Base-by-base conservation (phyloP, 1,284 basidiomycete genomes). In the Puccinia novopanici region DNA sequence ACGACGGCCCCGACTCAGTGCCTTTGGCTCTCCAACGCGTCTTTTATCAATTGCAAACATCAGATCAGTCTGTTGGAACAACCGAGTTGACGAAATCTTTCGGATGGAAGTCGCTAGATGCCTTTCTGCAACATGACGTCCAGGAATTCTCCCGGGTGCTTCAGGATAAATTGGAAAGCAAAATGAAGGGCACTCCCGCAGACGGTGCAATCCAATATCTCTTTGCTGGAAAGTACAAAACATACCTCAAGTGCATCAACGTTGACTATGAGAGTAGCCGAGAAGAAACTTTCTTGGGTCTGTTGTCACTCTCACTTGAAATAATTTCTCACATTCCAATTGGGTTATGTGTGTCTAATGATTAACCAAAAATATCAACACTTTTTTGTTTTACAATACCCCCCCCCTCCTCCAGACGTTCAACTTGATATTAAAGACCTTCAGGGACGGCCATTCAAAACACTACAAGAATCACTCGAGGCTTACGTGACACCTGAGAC, bases 91-190 rank as follows among this genome's bases (percentile, higher is more conserved):
- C 97, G 15, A 97, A 97, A 86, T 98, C 96, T 0, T 99, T 99
- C 86, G 97, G 97, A n/a, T 99, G 97, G 97, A 99, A 98, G 87
- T 97, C 95, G 2, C 89, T 98, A 65, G 97, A 99, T 86, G 97
- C 96, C 0, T 99, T 99, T 88, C 89, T 98, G 85, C 97, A 99
- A 87, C 97, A 99, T 87, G 97, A 99, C 85, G 97, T 99, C 2
- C 97, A 99, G 85, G 97, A 99, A 87, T 99, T 99, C 87, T 98
- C 95, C 86, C 91, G 97, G 45, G 97, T 99, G 17, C 88, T 99
- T 54, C 93, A 94, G 86, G 97, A 99, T 86, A 99, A 98, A 88
- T 87, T 99, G 83, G 97, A 99, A 87, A 91, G 91, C 74, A 99
- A 99, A 89, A 99, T 99, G 97, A 99, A 99, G 91, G 94, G 93